These are phyloP conservation scores for Talaromyces wortmannii DNA, from an alignment of 495 filamentous ascomycete genomes.

Conservation along the genomic window DNA sequence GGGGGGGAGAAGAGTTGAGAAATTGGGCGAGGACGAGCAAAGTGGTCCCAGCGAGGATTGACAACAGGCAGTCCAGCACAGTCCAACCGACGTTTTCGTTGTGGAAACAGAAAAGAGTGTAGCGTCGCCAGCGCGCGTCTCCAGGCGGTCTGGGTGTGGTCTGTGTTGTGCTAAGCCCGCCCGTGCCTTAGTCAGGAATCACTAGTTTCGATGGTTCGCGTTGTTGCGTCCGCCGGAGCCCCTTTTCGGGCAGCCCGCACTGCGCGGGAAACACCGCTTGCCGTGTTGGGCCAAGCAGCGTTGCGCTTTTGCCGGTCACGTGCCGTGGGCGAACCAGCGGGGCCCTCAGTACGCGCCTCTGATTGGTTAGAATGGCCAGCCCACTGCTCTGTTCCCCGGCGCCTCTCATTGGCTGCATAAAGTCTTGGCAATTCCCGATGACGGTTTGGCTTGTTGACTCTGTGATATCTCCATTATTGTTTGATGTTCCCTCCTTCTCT, in stretches of 20 bases:
- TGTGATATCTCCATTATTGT: too few relatives aligned
- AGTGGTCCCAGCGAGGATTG: not conserved
- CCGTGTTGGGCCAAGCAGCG: not conserved
- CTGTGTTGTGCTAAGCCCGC: not conserved
- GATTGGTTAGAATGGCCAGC: not conserved
- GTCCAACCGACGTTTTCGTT: not conserved
- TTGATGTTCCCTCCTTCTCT: too few relatives aligned
- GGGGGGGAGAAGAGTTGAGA: conserved; percentile 6
- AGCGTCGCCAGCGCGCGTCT: not conserved
- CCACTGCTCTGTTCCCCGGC: not conserved
- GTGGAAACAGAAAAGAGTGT: conserved; percentile 1
- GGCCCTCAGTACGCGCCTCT: not conserved
- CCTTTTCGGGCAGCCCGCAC: not conserved
- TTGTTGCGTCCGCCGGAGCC: not conserved
- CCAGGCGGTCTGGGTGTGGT: not conserved
- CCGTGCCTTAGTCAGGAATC: not conserved
- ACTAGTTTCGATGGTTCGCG: not conserved
- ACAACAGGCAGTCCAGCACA: not conserved
- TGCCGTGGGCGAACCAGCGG: not conserved
- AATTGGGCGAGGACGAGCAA: not conserved
- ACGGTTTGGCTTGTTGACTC: too few relatives aligned
- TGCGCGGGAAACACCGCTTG: too few relatives aligned
- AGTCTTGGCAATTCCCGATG: too few relatives aligned
- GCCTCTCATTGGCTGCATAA: not conserved
- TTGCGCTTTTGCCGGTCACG: not conserved